A percentile compares a stretch with the other conserved stretches of the same genome.
Evolutionary conservation across 306 rosid genomes (phyloP).

Genomic region (Vicia faba): DNA sequence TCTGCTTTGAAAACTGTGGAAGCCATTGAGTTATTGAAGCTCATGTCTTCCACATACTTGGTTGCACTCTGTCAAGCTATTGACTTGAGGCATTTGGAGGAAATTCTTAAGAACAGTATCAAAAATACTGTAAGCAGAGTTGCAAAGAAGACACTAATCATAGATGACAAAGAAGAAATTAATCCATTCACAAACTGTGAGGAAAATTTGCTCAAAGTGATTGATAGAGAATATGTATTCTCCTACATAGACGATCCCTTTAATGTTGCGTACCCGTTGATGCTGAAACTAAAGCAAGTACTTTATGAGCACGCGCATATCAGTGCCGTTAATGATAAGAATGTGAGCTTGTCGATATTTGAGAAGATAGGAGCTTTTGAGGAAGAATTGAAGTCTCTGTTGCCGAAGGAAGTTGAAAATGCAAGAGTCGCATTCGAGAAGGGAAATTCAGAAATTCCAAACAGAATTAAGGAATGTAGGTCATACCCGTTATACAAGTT

Average conservation of each 20-base stretch:
- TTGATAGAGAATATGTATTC: conserved; percentile 48
- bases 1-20: conserved; percentile 51
- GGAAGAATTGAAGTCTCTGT: conserved; percentile 36
- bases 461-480: conserved; percentile 50
- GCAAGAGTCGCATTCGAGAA: conserved; percentile 48
- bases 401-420: conserved; percentile 49
- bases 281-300: conserved; percentile 51
- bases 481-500: conserved; percentile 59
- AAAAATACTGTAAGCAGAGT: conserved; percentile 40
- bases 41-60: conserved; percentile 50
- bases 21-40: conserved; percentile 51
- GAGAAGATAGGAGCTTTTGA: conserved; percentile 52
- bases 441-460: conserved; percentile 43
- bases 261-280: conserved; percentile 39
- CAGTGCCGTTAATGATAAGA: conserved; percentile 37
- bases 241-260: conserved; percentile 52
- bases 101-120: conserved; percentile 36
- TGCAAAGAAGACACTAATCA: conserved; percentile 33
- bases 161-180: conserved; percentile 25
- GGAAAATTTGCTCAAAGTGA: conserved; percentile 44
- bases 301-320: conserved; percentile 47
- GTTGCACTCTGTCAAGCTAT: conserved; percentile 60
- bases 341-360: conserved; percentile 33
- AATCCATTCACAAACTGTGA: conserved; percentile 36
- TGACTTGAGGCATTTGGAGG: conserved; percentile 58